A percentile compares a stretch with the other conserved stretches of the same genome.
Conservation (phyloP, 805 yeast species). For the Pichia heedii region DNA sequence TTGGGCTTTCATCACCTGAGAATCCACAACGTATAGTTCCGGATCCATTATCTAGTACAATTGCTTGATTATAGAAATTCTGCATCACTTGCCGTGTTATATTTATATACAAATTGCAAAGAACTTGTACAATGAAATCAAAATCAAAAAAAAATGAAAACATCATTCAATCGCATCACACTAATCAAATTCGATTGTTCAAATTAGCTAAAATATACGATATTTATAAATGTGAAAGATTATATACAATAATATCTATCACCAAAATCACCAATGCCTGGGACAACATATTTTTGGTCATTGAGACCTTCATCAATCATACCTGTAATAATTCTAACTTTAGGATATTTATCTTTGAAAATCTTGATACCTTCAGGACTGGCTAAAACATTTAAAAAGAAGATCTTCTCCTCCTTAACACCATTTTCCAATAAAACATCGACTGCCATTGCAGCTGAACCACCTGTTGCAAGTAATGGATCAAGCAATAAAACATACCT, state of each 20-base stretch:
- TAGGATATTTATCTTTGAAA: conserved; percentile 72
- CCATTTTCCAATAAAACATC: conserved; percentile 84
- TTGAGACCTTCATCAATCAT: conserved; percentile 83
- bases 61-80: conserved; percentile 54
- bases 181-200: no score
- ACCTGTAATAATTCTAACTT: conserved; percentile 85
- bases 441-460: conserved; percentile 95
- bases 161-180: no score
- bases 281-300: conserved; percentile 75
- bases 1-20: conserved; percentile 85
- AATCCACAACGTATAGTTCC: conserved; percentile 83
- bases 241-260: conserved; percentile 92
- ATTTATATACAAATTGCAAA: no score
- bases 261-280: conserved; percentile 97
- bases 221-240: neutral
- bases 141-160: no score
- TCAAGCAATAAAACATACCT: conserved; percentile 87
- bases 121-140: no score
- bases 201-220: no score
- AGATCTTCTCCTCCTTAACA: conserved; percentile 77
- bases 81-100: no score
- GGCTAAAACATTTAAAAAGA: conserved; percentile 85
- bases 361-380: conserved; percentile 88
- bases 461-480: conserved; percentile 99
- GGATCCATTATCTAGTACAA: conserved; percentile 79